Conservation (phyloP, 805 yeast species). For the Starmera amethionina region DNA sequence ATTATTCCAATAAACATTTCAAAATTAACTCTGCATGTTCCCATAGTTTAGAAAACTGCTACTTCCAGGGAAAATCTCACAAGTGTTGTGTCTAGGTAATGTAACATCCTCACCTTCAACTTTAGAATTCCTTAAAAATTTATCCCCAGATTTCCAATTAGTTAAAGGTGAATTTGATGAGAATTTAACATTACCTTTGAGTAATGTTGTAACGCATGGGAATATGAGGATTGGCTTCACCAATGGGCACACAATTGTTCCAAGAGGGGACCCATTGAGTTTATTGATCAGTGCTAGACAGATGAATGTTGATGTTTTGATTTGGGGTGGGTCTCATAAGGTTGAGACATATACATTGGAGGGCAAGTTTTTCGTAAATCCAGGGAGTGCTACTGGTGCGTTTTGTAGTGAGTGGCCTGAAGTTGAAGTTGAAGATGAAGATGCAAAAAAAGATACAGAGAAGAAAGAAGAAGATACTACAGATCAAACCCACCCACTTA, state of each 20-base stretch:
- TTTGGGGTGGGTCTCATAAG: constrained; percentile 90
- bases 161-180: constrained; percentile 82
- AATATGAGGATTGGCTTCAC: constrained; percentile 74
- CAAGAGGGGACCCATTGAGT: constrained; percentile 80
- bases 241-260: constrained; percentile 76
- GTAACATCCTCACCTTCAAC: constrained; percentile 60
- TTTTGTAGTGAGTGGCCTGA: constrained; percentile 55
- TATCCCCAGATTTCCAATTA: constrained; percentile 63
- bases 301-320: constrained; percentile 80
- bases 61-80: constrained; percentile 77
- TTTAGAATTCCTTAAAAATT: constrained; percentile 47
- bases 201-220: constrained; percentile 58
- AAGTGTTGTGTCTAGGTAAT: constrained; percentile 81
- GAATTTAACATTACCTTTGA: constrained; percentile 41
- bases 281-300: constrained; percentile 76
- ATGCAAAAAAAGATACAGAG: constrained; percentile 1
- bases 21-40: not conserved
- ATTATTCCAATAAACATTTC: not conserved
- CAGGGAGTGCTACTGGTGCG: constrained; percentile 97
- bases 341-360: constrained; percentile 91
- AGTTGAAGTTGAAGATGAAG: constrained; percentile 28
- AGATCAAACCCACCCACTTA: no score
- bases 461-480: constrained; percentile 1
- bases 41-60: constrained; percentile 60
- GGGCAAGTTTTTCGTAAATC: constrained; percentile 89